These are phyloP conservation scores for Diaporthe ilicicola DNA, from an alignment of 2,329 filamentous ascomycete genomes.

Conservation along the genomic window DNA sequence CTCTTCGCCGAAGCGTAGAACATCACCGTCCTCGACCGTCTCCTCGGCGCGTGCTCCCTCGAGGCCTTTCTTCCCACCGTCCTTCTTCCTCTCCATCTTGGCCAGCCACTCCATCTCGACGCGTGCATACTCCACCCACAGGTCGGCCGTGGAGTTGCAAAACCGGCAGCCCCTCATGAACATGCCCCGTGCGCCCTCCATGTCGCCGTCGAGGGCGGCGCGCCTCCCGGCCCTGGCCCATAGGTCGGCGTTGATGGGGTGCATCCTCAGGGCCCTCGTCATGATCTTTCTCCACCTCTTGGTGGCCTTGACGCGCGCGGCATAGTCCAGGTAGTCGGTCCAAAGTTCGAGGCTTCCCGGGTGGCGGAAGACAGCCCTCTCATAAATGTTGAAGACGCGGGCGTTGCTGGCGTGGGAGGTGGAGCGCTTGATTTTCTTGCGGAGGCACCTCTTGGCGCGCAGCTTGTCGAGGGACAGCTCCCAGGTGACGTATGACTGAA, in stretches of 20 bases:
- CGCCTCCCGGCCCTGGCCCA: constrained; percentile 88
- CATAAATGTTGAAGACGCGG: constrained; percentile 88
- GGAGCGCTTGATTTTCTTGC: constrained; percentile 77
- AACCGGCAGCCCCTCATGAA: constrained; percentile 92
- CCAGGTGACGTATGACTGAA: constrained; percentile 82
- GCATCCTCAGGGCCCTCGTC: constrained; percentile 79
- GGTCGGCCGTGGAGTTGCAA: constrained; percentile 74
- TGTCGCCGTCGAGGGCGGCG: constrained; percentile 83
- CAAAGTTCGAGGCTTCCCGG: constrained; percentile 83
- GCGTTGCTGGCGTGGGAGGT: constrained; percentile 78
- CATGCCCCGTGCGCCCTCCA: constrained; percentile 82
- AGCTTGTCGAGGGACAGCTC: constrained; percentile 77
- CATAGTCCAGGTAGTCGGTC: constrained; percentile 89
- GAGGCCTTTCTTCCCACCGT: constrained; percentile 49
- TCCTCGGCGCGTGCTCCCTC: constrained; percentile 42
- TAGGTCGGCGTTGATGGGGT: constrained; percentile 82
- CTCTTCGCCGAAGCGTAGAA: constrained; percentile 57
- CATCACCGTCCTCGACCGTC: constrained; percentile 51
- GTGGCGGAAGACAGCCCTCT: constrained; percentile 85
- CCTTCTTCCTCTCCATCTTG: constrained; percentile 79
- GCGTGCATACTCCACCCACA: constrained; percentile 92
- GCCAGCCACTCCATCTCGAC: constrained; percentile 92
- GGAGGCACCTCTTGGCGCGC: constrained; percentile 82
- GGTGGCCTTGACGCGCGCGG: constrained; percentile 71
- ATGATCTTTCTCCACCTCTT: constrained; percentile 72